These are phyloP conservation scores for Sclerotinia subarctica DNA, from an alignment of 2,329 filamentous ascomycete genomes.

Conservation along the genomic window DNA sequence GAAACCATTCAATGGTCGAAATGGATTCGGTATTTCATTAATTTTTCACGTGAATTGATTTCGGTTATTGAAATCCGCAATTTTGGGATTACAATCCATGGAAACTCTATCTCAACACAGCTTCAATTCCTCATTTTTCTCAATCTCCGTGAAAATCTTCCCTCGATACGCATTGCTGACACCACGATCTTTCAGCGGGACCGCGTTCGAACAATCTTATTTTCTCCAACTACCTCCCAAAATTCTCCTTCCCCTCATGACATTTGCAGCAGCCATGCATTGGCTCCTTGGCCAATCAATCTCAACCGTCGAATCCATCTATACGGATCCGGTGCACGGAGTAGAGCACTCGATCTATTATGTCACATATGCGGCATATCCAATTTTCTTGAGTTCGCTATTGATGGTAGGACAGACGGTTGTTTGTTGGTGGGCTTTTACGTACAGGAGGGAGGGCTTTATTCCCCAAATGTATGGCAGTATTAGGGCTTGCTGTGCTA, in stretches of 20 bases:
- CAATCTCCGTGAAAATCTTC: no score
- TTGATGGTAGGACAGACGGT: slow-evolving; percentile 27
- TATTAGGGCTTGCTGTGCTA: slow-evolving; percentile 28
- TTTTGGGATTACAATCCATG: no score
- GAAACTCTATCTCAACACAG: no score
- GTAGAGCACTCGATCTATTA: slow-evolving; percentile 27
- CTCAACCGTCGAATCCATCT: slow-evolving; percentile 26
- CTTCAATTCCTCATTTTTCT: no score
- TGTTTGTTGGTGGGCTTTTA: slow-evolving; percentile 30
- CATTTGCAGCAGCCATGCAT: slow-evolving; percentile 27
- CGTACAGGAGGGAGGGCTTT: slow-evolving; percentile 27
- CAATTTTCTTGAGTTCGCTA: slow-evolving; percentile 27
- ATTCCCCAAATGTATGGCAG: slow-evolving; percentile 31
- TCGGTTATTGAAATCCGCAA: no score
- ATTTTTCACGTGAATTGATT: no score
- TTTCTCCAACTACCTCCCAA: slow-evolving; percentile 27
- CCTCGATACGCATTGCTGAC: no score
- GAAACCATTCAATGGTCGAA: no score
- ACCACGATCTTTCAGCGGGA: not conserved
- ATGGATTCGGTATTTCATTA: no score
- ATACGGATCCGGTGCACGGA: slow-evolving; percentile 21
- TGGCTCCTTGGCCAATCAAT: slow-evolving; percentile 30
- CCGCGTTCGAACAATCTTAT: slow-evolving; percentile 27
- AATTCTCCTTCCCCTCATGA: slow-evolving; percentile 26
- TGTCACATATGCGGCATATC: slow-evolving; percentile 28